These are phyloP conservation scores for Ophiostoma quercus DNA, from an alignment of 2,329 filamentous ascomycete genomes.

Conservation along the genomic window DNA sequence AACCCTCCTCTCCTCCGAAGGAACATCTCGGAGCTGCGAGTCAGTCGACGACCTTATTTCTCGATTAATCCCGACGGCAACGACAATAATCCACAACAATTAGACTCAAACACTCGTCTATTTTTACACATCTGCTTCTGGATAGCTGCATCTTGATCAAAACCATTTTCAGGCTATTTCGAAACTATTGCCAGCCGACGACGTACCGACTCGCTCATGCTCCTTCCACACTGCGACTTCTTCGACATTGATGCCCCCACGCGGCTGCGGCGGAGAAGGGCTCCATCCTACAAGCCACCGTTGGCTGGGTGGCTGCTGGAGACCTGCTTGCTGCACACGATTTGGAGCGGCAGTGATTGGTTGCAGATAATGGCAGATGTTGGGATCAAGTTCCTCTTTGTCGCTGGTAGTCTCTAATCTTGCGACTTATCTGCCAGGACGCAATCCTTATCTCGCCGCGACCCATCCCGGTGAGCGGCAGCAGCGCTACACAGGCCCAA, in stretches of 20 bases:
- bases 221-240: not conserved
- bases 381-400: not conserved
- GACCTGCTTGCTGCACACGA: not conserved
- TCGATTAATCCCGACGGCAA: not conserved
- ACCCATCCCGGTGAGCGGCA: constrained; percentile 9
- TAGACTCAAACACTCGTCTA: not conserved
- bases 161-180: not conserved
- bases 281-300: not conserved
- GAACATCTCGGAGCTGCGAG: not conserved
- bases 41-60: not conserved
- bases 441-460: not conserved
- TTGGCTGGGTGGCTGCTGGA: not conserved
- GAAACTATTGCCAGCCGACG: not conserved
- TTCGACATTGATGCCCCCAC: constrained; percentile 1
- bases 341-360: not conserved
- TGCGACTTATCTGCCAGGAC: not conserved
- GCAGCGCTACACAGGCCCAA: not conserved
- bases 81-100: not conserved
- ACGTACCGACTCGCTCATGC: not conserved
- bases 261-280: not conserved
- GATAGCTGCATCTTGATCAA: not conserved
- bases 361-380: not conserved
- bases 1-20: not conserved
- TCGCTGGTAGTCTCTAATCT: not conserved
- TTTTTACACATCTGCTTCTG: not conserved